Conservation (phyloP, 805 yeast species). For the Nakazawaea molendinolei region DNA sequence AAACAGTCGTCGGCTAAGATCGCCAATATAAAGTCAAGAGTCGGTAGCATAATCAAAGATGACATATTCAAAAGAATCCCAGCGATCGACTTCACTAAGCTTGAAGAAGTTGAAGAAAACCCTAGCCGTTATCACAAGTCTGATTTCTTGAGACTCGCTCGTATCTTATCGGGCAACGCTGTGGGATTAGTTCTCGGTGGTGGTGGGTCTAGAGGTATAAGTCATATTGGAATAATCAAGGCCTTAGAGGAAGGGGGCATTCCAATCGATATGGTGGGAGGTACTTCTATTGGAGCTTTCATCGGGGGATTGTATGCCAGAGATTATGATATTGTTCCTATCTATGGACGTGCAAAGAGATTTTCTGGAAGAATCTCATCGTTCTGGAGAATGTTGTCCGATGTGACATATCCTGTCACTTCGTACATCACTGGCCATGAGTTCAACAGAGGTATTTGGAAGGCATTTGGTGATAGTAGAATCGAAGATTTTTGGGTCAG, state of each 20-base stretch:
- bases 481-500: conserved; percentile 95
- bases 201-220: conserved; percentile 93
- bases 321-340: conserved; percentile 86
- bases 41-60: conserved; percentile 16
- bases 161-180: conserved; percentile 87
- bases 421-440: conserved; percentile 97
- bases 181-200: conserved; percentile 95
- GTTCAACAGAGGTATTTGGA: conserved; percentile 97
- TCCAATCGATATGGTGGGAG: conserved; percentile 91
- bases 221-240: conserved; percentile 86
- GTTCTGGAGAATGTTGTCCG: conserved; percentile 77
- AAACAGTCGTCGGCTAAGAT: conserved; percentile 12
- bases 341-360: conserved; percentile 82
- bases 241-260: conserved; percentile 90
- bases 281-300: conserved; percentile 94
- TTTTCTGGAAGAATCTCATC: conserved; percentile 80
- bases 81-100: neutral
- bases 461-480: conserved; percentile 83
- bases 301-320: conserved; percentile 93
- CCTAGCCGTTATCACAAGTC: conserved; percentile 53
- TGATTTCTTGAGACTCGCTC: conserved; percentile 84
- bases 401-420: conserved; percentile 88
- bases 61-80: conserved; percentile 18
- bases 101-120: conserved; percentile 12
- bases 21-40: conserved; percentile 10